Base-by-base conservation (phyloP, 2,329 filamentous ascomycete genomes). In the Venturia nashicola region DNA sequence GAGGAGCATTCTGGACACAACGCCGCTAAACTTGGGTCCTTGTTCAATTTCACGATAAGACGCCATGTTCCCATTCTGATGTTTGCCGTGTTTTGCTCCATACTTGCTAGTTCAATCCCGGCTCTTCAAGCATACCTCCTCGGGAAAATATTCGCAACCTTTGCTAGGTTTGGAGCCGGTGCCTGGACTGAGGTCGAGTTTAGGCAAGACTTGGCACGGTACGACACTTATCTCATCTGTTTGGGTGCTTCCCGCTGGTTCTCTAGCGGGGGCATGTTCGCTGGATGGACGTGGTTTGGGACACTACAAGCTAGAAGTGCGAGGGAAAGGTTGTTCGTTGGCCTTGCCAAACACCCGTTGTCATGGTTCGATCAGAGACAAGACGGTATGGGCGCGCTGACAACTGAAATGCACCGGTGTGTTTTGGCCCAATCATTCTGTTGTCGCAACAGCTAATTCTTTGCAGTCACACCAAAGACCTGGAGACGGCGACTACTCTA, bases 401-500 rank as follows among this genome's bases (percentile, higher is more conserved):
- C 95, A 20, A 82, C 86, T 18, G 81, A 86, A 63, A 79, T 91
- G 40, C 88, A 96, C 73, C 86, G 86, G 88, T 92, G 77, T 75
- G 86, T 59, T 43, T 14, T 55, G 34, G 12, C 32, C 23, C 61
- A 63, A n/a, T 3, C 44, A 20, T 55, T n/a, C 43, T 40, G 32
- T n/a, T 23, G 66, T 70, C 11, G 72, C 66, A n/a, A 27, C 6
- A 14, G 34, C 43, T n/a, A 64, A 62, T n/a, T 27, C 8, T 34
- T 27, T 62, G 12, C 27, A 96, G 91, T 34, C 88, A 96, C 72
- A 87, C 89, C 8, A 82, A 87, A 64, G 92, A 97, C 67, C 78
- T 97, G 4, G 91, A 96, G 69, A 78, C 87, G 1, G 89, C 89
- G 0, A 86, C 87, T 0, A 93, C 91, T 0, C 87, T 94, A 68